Evolutionary conservation across 768 basidiomycete genomes (phyloP).

Genomic region (Tephrocybe rancida): DNA sequence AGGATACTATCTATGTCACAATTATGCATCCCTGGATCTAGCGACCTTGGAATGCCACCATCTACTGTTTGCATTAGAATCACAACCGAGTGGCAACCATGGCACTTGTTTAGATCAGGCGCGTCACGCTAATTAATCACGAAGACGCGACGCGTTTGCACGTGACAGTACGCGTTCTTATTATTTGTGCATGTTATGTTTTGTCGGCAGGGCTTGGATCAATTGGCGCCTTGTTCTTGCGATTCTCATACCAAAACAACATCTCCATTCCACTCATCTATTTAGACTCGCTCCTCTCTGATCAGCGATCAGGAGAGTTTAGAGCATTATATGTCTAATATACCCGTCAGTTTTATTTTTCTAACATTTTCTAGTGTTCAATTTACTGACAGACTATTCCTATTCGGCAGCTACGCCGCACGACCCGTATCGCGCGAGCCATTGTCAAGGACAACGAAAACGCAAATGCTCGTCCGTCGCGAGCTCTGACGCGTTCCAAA

Average conservation of each 20-base stretch:
- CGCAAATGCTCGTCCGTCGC: slow-evolving; percentile 60
- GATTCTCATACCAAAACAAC: slow-evolving; percentile 1
- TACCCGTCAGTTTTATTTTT: slow-evolving; percentile 29
- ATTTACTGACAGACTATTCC: not conserved
- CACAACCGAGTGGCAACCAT: too few relatives aligned
- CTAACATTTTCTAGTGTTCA: not conserved
- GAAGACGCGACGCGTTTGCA: slow-evolving; percentile 7
- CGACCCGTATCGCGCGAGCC: slow-evolving; percentile 55
- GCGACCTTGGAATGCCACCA: too few relatives aligned
- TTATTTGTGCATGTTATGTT: slow-evolving; percentile 17
- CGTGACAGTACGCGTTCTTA: slow-evolving; percentile 16
- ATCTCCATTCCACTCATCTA: not conserved
- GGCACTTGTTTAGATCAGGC: not conserved
- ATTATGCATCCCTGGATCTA: too few relatives aligned
- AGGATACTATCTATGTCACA: too few relatives aligned
- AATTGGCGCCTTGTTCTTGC: slow-evolving; percentile 10
- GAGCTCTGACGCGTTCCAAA: slow-evolving; percentile 59
- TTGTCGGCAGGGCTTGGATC: slow-evolving; percentile 1
- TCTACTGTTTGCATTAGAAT: too few relatives aligned
- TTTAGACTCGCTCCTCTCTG: not conserved
- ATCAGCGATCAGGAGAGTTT: not conserved
- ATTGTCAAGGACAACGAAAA: slow-evolving; percentile 69
- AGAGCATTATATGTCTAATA: slow-evolving; percentile 27
- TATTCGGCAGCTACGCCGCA: slow-evolving; percentile 60
- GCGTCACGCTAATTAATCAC: slow-evolving; percentile 11